Conservation (phyloP, 1,284 basidiomycete species). For the Xerocomus nothofagi region DNA sequence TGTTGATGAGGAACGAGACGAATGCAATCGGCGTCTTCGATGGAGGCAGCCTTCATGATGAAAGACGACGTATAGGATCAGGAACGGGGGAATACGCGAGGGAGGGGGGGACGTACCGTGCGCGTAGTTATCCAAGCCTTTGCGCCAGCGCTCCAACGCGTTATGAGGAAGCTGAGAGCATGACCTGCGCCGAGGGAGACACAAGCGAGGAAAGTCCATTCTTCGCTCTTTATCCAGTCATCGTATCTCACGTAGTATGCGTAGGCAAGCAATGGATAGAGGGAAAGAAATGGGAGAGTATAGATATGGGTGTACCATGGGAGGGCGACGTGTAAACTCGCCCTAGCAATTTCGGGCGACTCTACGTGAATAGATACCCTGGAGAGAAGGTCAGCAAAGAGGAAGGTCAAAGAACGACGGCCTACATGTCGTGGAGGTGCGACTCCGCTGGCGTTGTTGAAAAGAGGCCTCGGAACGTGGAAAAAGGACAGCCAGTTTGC, state of each 20-base stretch:
- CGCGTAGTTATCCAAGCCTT: conserved; percentile 78
- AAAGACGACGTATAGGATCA: background rate
- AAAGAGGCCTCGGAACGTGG: background rate
- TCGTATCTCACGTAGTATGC: conserved; percentile 92
- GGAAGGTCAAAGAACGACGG: background rate
- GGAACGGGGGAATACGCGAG: conserved; percentile 1
- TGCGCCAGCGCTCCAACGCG: conserved; percentile 86
- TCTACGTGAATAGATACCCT: conserved; percentile 56
- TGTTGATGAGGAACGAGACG: conserved; percentile 85
- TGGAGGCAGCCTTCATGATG: conserved; percentile 52
- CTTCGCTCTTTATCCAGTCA: conserved; percentile 88
- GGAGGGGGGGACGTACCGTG: conserved; percentile 43
- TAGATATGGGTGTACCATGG: conserved; percentile 84
- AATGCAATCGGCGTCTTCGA: conserved; percentile 79
- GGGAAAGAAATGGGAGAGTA: conserved; percentile 76
- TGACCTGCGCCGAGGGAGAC: conserved; percentile 85
- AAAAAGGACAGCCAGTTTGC: conserved; percentile 4
- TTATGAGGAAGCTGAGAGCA: conserved; percentile 90
- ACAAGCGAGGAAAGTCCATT: conserved; percentile 95
- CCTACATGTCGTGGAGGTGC: conserved; percentile 25
- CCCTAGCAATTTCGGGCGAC: conserved; percentile 83
- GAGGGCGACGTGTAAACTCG: conserved; percentile 79
- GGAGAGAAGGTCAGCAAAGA: background rate
- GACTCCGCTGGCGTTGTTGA: background rate
- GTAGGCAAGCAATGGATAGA: conserved; percentile 91